These are phyloP conservation scores for Tranzscheliella williamsii DNA, from an alignment of 1,284 basidiomycete species.

Conservation along the genomic window DNA sequence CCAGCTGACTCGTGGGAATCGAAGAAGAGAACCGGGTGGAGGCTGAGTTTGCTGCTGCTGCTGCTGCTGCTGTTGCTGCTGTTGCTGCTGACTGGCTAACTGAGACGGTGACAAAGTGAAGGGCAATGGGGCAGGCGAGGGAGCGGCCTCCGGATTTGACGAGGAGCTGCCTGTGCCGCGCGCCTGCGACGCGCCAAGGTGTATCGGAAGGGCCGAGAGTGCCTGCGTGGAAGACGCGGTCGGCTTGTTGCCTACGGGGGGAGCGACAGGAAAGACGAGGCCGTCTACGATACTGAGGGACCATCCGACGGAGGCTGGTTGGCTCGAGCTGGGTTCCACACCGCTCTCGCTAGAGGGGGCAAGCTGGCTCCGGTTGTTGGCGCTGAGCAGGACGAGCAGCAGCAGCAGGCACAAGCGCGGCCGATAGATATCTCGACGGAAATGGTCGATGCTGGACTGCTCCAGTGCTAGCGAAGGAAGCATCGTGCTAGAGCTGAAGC, in stretches of 20 bases:
- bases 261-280: slow-evolving; percentile 15
- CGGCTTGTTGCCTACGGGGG: not conserved
- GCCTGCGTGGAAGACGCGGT: not conserved
- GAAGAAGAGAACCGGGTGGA: slow-evolving; percentile 33
- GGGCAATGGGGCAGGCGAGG: not conserved
- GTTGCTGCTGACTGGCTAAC: not conserved
- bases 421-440: slow-evolving; percentile 38
- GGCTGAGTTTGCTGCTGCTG: slow-evolving; percentile 14
- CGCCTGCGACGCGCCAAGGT: not conserved
- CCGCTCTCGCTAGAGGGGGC: slow-evolving; percentile 1
- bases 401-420: slow-evolving; percentile 40
- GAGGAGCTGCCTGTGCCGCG: not conserved
- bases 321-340: slow-evolving; percentile 18
- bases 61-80: not conserved
- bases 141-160: not conserved
- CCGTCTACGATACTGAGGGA: slow-evolving; percentile 30
- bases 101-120: too few relatives aligned
- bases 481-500: too few relatives aligned
- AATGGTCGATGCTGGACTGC: slow-evolving; percentile 35
- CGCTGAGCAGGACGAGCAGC: slow-evolving; percentile 33
- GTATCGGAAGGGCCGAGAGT: not conserved
- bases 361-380: slow-evolving; percentile 26
- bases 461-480: slow-evolving; percentile 21
- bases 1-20: slow-evolving; percentile 36
- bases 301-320: slow-evolving; percentile 20